phyloP scores from a whole-genome alignment of 306 rosid genomes.

The Medicago ruthenica region DNA sequence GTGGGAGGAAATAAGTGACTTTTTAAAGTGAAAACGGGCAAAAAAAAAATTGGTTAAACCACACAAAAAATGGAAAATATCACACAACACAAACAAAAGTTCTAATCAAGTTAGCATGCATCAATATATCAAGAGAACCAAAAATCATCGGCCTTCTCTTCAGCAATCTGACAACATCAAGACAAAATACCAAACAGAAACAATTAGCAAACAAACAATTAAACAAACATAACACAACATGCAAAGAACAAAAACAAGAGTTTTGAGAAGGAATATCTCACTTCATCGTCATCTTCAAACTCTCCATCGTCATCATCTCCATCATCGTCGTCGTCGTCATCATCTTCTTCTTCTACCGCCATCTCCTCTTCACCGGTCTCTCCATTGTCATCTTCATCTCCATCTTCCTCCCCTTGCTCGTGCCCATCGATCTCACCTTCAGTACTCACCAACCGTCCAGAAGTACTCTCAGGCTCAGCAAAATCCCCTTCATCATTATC shows the following conservation, averaged over 20 bases:
- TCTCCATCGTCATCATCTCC: slow-evolving; percentile 54
- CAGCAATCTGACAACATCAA: slow-evolving; percentile 34
- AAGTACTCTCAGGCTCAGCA: slow-evolving; percentile 67
- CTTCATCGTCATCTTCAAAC: slow-evolving; percentile 85
- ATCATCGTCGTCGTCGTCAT: slow-evolving; percentile 39
- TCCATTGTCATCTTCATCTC: slow-evolving; percentile 79
- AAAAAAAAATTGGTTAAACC: neutral
- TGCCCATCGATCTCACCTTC: slow-evolving; percentile 97
- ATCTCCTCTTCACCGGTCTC: slow-evolving; percentile 87
- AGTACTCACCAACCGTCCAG: slow-evolving; percentile 59
- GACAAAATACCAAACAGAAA: slow-evolving; percentile 18
- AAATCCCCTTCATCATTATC: slow-evolving; percentile 81
- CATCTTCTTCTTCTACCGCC: slow-evolving; percentile 68
- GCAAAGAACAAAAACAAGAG: slow-evolving; percentile 7
- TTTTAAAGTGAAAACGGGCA: neutral
- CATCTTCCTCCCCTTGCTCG: slow-evolving; percentile 91
- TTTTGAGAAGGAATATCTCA: slow-evolving; percentile 52
- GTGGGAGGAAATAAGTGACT: neutral
- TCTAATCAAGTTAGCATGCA: slow-evolving; percentile 11
- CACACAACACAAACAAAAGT: neutral
- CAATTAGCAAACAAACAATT: neutral
- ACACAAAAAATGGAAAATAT: neutral
- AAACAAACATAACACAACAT: neutral
- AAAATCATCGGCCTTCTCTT: neutral
- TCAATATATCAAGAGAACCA: slow-evolving; percentile 13